Evolutionary conservation across 2,329 filamentous ascomycete species (phyloP).

Genomic region (Ceratocystis cubensis): DNA sequence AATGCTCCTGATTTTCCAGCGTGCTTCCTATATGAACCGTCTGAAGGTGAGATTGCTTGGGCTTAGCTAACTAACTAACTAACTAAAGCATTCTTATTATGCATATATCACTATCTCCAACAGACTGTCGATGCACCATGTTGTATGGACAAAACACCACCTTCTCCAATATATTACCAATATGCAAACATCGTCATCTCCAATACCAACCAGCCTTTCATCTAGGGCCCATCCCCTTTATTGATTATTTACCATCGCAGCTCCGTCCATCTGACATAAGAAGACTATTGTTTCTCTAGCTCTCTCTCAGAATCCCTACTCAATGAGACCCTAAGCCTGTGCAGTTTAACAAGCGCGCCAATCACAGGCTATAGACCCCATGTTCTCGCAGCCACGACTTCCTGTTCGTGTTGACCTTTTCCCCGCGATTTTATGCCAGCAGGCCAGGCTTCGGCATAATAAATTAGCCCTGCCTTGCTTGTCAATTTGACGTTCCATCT

Average conservation of each 20-base stretch:
- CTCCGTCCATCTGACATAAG: neutral
- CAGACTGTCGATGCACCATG: too few species aligned
- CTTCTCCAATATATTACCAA: too few species aligned
- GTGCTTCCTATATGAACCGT: neutral
- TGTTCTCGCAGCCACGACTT: neutral
- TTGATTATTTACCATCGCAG: neutral
- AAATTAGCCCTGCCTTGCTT: neutral
- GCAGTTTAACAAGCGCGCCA: neutral
- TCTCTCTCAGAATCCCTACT: neutral
- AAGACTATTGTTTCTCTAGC: neutral
- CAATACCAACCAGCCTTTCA: neutral
- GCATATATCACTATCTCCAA: neutral
- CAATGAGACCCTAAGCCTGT: neutral
- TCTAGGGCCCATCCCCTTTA: neutral
- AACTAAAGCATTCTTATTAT: neutral
- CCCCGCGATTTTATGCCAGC: neutral
- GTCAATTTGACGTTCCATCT: neutral
- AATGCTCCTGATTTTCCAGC: constrained; percentile 1
- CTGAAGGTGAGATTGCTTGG: neutral
- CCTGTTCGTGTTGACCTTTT: neutral
- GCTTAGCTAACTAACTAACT: neutral
- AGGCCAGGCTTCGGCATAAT: neutral
- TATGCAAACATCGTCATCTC: neutral
- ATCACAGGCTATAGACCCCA: neutral
- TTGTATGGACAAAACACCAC: too few species aligned